Evolutionary conservation across 2,329 filamentous ascomycete species (phyloP), one percentile per base, ranked within the genome.

Genomic region (Neofusicoccum cordaticola): DNA sequence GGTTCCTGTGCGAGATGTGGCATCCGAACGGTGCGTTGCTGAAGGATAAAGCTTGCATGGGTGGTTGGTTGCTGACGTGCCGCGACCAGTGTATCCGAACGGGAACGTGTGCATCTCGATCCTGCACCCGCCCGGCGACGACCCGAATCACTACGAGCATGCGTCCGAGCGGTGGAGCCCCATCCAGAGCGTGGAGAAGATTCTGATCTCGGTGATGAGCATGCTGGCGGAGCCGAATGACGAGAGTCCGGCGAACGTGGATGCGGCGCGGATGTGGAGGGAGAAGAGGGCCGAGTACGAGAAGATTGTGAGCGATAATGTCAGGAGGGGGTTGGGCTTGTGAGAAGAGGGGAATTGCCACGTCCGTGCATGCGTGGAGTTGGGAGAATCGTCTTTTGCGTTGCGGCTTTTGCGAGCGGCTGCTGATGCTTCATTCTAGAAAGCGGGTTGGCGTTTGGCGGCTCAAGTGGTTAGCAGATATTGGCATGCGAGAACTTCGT

Each of bases 51-150:
- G 2, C 22, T 3, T 22, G 22, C 22, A 22, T 2, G 22, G 3
- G 22, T 22, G 22, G 22, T 22, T 22, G 22, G 22, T 22, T 22
- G 22, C 22, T 22, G 22, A 22, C 3, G 22, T 22, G 22, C 22
- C 22, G 22, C 2, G 3, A 1, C 22, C 22, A 22, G 86, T 99
- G 75, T 98, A 97, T 81, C 82, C 86, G 7, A 88, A 86, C 74
- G 95, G 95, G 72, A 87, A 90, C 69, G 91, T 99, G 65, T 99
- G 95, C 84, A 98, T 99, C 77, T 96, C 91, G 48, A 99, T 99
- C 80, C 85, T 99, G 47, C 95, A 99, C 78, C 91, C 94, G 12
- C 94, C 95, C 4, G 93, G 92, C 80, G 93, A 97, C 73, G 95
- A 99, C 75, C 88, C 91, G 74, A 95, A 91, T 78, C 94, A 94